A percentile compares a stretch with the other conserved stretches of the same genome.
phyloP scores from a whole-genome alignment of 441 rosid genomes.

The Caryocar brasiliense region DNA sequence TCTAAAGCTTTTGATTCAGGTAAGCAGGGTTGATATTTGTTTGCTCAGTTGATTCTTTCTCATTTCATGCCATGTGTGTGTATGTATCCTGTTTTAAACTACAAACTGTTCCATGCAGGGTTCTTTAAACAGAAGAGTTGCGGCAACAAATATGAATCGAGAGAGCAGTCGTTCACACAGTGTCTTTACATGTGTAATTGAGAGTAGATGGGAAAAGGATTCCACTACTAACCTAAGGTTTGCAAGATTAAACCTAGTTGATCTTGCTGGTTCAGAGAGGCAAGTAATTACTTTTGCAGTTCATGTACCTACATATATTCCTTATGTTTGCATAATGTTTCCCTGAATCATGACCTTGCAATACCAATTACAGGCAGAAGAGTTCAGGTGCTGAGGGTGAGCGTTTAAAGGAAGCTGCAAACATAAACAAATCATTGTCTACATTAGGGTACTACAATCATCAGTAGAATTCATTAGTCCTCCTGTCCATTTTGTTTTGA shows the following conservation, averaged over 20 bases:
- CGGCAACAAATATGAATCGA: conserved; percentile 94
- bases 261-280: conserved; percentile 99
- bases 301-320: conserved; percentile 4
- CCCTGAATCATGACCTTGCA: neutral
- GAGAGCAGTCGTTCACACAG: conserved; percentile 97
- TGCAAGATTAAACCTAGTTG: conserved; percentile 93
- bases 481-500: too few species aligned
- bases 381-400: conserved; percentile 97
- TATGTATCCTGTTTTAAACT: neutral
- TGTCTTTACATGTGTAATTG: conserved; percentile 92
- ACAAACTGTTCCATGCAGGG: conserved; percentile 42
- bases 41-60: neutral
- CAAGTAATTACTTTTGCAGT: conserved; percentile 12
- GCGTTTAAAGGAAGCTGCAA: conserved; percentile 95
- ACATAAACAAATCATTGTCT: conserved; percentile 83
- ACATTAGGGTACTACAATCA: conserved; percentile 64
- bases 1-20: conserved; percentile 78
- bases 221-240: conserved; percentile 78
- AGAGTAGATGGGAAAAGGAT: conserved; percentile 96
- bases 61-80: neutral
- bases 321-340: neutral
- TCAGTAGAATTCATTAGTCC: too few species aligned
- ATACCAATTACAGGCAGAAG: conserved; percentile 62
- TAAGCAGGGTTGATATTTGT: conserved; percentile 10
- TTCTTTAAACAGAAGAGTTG: conserved; percentile 84